Evolutionary conservation across 108 stramenopile genomes (phyloP), one percentile per base, ranked within the genome.

Genomic region (Phaeodactylum tricornutum): DNA sequence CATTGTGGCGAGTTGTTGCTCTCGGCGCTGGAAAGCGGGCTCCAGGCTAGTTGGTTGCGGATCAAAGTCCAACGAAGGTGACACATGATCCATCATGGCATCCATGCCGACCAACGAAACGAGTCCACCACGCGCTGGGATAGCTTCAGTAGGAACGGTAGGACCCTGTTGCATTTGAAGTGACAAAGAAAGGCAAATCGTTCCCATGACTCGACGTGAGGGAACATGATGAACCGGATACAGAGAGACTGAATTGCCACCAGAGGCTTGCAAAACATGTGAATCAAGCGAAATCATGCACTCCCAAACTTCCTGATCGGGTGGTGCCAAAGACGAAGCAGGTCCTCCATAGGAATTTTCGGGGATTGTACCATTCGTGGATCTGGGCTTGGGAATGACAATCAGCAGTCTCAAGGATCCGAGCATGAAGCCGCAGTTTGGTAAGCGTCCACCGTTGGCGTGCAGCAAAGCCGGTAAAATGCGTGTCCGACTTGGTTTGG

Each of bases 1-100:
- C 87, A 90, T 90, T 1, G 87, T 90, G 29, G 61, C 62, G 21
- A 90, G 40, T 34, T 74, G 72, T 51, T 76, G 78, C 32, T 74
- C 57, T 31, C 79, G 75, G 39, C 5, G 39, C 14, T 41, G 19
- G 8, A 20, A 20, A 14, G 16, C 19, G 5, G 19, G 19, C 14
- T 20, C 39, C 19, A 11, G 5, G 19, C 19, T 4, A 9, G 16
- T 20, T 5, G 39, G 39, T 20, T 20, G 6, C 6, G 21, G 19
- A n/a, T n/a, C n/a, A 15, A 41, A 22, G 17, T 48, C 47, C 14
- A 48, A 29, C 22, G 22, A 22, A 2, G 47, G 47, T n/a, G 3
- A 15, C 2, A 36, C 29, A 23, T 22, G 27, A 41, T 75, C 77
- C 17, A 50, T 50, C 11, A 82, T 56, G 17, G 60, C 55, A 45